Base-by-base conservation (phyloP, 768 basidiomycete genomes). In the Porphyrellus cyaneotinctus region DNA sequence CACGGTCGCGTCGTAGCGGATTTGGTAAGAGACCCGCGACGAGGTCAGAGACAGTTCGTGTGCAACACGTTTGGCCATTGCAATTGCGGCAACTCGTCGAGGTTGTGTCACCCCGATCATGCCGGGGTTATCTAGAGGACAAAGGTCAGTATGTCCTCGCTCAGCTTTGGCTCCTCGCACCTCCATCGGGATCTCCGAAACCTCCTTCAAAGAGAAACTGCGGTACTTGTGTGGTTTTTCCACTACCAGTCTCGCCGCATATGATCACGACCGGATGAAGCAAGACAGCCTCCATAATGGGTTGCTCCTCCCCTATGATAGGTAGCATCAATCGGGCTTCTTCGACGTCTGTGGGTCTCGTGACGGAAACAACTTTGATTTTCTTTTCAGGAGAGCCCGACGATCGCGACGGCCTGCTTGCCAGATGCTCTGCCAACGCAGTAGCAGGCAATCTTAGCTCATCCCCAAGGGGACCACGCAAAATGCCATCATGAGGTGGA, bases 101-200 rank as follows among this genome's bases (percentile, higher is more conserved):
- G 97, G 97, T 69, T 99, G 97, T 5, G 97, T 99, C 47, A 99
- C 80, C 17, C 94, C 97, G 60, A 99, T 93, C 85, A 98, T 95
- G 1, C 97, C 97, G 31, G 95, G 91, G 67, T 97, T 97, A 37
- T 95, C 95, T 95, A 38, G 37, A 2, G 48, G 14, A 54, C 24
- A 44, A 17, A 56, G 43, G 24, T 56, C 38, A 60, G 49, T 13
- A 24, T 17, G 13, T 41, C 32, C 12, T 39, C 22, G 39, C 45
- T 20, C 52, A 42, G 18, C 23, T 39, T 26, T 28, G 9, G 28
- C 38, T 28, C 58, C 79, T 9, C 56, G 49, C 65, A 95, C 94
- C 91, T 64, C 88, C 90, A 15, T 78, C 83, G 9, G 83, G 77
- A 43, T 82, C 80, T 2, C 95, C 97, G 66, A 95, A 98, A 0